These are phyloP conservation scores for Apostasia shenzhenica DNA, from an alignment of 106 monocot species.

Conservation along the genomic window DNA sequence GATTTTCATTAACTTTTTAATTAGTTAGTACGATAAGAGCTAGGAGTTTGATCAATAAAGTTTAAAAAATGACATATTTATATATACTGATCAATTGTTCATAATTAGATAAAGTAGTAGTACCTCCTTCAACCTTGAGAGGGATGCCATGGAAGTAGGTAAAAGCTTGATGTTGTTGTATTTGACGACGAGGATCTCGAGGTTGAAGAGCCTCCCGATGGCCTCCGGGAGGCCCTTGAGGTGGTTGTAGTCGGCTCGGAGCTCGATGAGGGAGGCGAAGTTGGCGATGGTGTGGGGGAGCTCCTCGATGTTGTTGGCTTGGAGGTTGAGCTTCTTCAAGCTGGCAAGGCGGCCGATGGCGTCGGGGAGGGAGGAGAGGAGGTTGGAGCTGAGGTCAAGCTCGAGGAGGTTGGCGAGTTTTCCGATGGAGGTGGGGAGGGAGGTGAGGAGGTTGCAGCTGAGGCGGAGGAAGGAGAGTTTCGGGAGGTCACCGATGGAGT, in stretches of 20 bases:
- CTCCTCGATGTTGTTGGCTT: conserved; percentile 29
- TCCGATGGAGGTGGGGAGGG: conserved; percentile 11
- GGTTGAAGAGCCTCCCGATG: conserved; percentile 15
- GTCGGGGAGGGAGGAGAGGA: conserved; percentile 10
- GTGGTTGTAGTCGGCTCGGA: conserved; percentile 24
- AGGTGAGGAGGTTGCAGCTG: conserved; percentile 15
- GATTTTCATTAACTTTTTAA: too few relatives aligned
- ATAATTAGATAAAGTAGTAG: too few relatives aligned
- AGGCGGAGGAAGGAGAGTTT: conserved; percentile 13
- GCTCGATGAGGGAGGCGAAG: conserved; percentile 22
- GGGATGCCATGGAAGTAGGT: conserved; percentile 15
- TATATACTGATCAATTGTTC: too few relatives aligned
- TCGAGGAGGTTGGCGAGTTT: conserved; percentile 16
- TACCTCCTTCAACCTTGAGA: conserved; percentile 13
- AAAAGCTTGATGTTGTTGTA: conserved; percentile 21
- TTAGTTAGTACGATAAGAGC: too few relatives aligned
- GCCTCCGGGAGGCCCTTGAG: conserved; percentile 32
- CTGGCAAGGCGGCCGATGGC: conserved; percentile 9
- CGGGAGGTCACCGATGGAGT: conserved; percentile 15
- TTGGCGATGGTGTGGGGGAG: conserved; percentile 25
- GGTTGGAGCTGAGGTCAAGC: conserved; percentile 23
- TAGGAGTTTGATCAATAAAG: too few relatives aligned
- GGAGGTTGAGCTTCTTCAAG: conserved; percentile 23
- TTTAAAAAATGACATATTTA: too few relatives aligned
- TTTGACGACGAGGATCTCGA: conserved; percentile 19